Conservation (phyloP, 2,329 filamentous ascomycete species). For the Apiospora pterosperma region DNA sequence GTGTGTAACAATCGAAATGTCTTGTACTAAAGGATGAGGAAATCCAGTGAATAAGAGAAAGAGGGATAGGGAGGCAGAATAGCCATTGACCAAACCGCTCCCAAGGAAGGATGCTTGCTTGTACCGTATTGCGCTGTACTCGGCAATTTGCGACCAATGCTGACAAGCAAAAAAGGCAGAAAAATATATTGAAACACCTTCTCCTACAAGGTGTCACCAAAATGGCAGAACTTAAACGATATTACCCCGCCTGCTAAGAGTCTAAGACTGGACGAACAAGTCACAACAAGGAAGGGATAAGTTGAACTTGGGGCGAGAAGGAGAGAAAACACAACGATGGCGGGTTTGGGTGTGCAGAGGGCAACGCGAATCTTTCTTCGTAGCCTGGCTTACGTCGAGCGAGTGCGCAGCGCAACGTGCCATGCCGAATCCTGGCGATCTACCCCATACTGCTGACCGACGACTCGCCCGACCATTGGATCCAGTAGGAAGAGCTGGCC, state of each 20-base stretch:
- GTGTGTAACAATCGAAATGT: background rate
- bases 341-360: background rate
- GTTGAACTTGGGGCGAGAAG: background rate
- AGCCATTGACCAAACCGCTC: background rate
- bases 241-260: background rate
- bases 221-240: background rate
- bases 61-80: background rate
- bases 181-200: background rate
- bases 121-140: background rate
- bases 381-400: background rate
- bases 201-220: background rate
- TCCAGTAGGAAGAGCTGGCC: no score
- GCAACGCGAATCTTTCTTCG: background rate
- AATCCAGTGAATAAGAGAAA: background rate
- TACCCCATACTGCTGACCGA: slow-evolving; percentile 2
- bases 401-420: background rate
- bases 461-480: slow-evolving; percentile 1
- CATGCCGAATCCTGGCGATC: background rate
- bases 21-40: background rate
- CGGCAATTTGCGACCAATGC: background rate
- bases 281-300: background rate
- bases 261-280: background rate
- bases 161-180: background rate
- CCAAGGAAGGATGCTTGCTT: background rate
- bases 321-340: background rate